Evolutionary conservation across 305 asterid genomes (phyloP).

Genomic region (Petunia hybrid): DNA sequence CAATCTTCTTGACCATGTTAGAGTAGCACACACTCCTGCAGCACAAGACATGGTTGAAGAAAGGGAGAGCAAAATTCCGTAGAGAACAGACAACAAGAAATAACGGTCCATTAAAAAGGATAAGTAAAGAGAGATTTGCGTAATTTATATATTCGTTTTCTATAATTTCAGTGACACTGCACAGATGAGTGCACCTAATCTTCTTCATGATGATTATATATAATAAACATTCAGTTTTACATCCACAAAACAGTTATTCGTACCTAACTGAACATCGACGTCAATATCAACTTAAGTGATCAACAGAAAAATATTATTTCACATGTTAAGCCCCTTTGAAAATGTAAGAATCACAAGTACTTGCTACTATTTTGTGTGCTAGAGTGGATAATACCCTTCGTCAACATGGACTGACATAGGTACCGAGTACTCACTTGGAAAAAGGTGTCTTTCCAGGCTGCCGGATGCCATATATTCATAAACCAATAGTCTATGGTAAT

Average conservation of each 20-base stretch:
- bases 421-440: slow-evolving; percentile 65
- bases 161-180: slow-evolving; percentile 5
- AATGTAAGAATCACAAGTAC: neutral
- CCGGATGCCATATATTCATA: slow-evolving; percentile 98
- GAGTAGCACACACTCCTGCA: slow-evolving; percentile 72
- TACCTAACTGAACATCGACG: neutral
- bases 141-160: neutral
- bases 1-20: slow-evolving; percentile 82
- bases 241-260: neutral
- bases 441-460: slow-evolving; percentile 92
- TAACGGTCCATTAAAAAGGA: neutral
- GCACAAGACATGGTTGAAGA: slow-evolving; percentile 37
- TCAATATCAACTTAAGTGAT: neutral
- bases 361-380: neutral
- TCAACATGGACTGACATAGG: slow-evolving; percentile 16
- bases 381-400: slow-evolving; percentile 22
- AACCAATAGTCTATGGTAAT: slow-evolving; percentile 87
- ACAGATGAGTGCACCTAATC: neutral
- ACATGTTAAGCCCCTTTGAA: neutral
- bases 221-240: slow-evolving; percentile 8
- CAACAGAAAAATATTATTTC: neutral
- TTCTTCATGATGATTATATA: neutral
- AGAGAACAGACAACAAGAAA: neutral
- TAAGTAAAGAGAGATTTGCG: slow-evolving; percentile 6
- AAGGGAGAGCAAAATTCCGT: neutral